Conservation (phyloP, 2,329 filamentous ascomycete genomes). For the Xylariaceae sp. region DNA sequence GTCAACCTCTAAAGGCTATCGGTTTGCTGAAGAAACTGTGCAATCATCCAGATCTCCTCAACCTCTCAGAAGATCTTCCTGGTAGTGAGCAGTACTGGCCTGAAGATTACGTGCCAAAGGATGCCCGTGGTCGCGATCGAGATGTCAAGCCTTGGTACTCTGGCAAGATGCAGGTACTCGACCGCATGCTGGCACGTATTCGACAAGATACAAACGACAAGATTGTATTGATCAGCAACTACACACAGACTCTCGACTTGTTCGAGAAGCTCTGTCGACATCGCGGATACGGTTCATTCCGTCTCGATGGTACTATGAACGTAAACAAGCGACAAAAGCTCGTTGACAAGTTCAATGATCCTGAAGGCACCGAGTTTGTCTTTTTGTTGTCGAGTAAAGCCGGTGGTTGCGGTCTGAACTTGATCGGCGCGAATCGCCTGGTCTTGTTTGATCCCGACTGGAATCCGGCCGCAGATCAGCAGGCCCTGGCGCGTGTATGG, state of each 20-base stretch:
- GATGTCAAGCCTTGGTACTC: slow-evolving; percentile 95
- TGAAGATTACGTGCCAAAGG: slow-evolving; percentile 82
- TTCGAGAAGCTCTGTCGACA: slow-evolving; percentile 87
- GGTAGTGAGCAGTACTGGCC: slow-evolving; percentile 79
- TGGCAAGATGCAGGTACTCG: slow-evolving; percentile 97
- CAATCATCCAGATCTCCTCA: slow-evolving; percentile 92
- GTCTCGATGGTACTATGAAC: slow-evolving; percentile 95
- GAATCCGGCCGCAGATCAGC: slow-evolving; percentile 97
- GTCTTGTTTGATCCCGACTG: slow-evolving; percentile 95
- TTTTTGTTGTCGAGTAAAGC: slow-evolving; percentile 97
- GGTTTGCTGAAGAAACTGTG: slow-evolving; percentile 96
- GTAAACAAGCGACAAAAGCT: slow-evolving; percentile 96
- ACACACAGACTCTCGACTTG: slow-evolving; percentile 90
- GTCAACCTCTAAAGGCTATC: slow-evolving; percentile 93
- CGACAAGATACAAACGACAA: slow-evolving; percentile 97
- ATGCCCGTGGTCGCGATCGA: slow-evolving; percentile 79
- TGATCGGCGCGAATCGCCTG: slow-evolving; percentile 74
- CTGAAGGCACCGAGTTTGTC: slow-evolving; percentile 81
- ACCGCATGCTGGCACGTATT: slow-evolving; percentile 94
- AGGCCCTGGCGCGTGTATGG: slow-evolving; percentile 95
- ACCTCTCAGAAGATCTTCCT: slow-evolving; percentile 75
- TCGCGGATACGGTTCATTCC: slow-evolving; percentile 76
- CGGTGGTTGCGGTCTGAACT: slow-evolving; percentile 83
- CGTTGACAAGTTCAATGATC: slow-evolving; percentile 96
- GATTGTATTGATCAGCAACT: slow-evolving; percentile 98